Conservation (phyloP, 2,329 filamentous ascomycete species). For the Apiospora saccharicola region DNA sequence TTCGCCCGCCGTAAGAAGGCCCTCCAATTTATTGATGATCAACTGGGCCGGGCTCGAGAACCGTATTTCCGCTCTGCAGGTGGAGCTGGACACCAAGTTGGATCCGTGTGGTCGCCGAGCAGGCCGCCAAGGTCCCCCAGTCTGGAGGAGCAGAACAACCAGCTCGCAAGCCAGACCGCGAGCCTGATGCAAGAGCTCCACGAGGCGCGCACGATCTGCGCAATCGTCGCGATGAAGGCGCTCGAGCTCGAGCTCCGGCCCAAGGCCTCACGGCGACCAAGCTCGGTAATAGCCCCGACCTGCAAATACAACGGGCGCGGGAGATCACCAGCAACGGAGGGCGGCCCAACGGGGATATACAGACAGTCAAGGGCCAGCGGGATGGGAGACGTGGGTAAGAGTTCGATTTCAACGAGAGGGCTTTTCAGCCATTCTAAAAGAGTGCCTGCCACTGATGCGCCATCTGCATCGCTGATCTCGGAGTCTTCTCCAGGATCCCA, state of each 20-base stretch:
- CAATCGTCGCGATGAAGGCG: not conserved
- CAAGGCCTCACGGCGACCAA: conserved; percentile 46
- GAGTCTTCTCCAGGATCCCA: not conserved
- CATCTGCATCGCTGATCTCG: not conserved
- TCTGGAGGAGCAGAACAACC: not conserved
- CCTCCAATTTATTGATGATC: conserved; percentile 56
- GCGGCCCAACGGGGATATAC: conserved; percentile 46
- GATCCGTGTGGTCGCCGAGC: not conserved
- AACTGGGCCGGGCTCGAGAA: conserved; percentile 45
- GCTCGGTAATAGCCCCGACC: conserved; percentile 38
- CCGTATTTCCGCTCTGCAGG: conserved; percentile 10
- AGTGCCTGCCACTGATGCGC: not conserved
- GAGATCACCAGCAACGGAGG: conserved; percentile 46
- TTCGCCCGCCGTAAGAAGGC: conserved; percentile 51
- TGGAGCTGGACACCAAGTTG: not conserved
- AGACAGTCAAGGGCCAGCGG: conserved; percentile 45
- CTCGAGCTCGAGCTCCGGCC: conserved; percentile 20
- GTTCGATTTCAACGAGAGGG: not conserved
- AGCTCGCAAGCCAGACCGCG: not conserved
- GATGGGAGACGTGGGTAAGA: conserved; percentile 49
- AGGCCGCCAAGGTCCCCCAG: not conserved
- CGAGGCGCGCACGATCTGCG: conserved; percentile 3
- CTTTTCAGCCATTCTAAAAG: not conserved
- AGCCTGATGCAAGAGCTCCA: conserved; percentile 1
- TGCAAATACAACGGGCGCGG: conserved; percentile 37